Evolutionary conservation across 768 basidiomycete genomes (phyloP), one percentile per base, ranked within the genome.

Genomic region (Russula sp.): DNA sequence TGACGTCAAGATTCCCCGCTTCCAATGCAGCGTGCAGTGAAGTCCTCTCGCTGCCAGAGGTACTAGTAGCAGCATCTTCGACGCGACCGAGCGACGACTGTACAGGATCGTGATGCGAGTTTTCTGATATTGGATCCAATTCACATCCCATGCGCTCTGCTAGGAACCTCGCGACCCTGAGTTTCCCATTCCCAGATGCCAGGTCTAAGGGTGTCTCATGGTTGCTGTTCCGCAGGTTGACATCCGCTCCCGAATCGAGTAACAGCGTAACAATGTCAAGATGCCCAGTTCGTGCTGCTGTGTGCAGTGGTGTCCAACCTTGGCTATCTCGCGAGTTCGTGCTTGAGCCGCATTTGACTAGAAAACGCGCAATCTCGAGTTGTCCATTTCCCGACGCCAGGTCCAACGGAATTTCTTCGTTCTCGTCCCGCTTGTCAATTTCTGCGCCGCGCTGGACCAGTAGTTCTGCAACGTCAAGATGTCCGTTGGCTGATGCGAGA

Each of bases 11-110:
- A 13, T 16, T 9, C 22, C 50, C 50, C 2, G 20, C 22, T 14
- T 13, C 6, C 2, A 13, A 44, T 10, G 42, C 50, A 2, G 3
- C 0, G n/a, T 35, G 51, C 16, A 60, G 20, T 10, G 51, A 27
- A 52, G 6, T 6, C 13, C 9, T 18, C 1, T 32, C 31, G 27
- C 6, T 11, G 14, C 1, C 20, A 22, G 6, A 34, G 6, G n/a
- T n/a, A n/a, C n/a, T n/a, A n/a, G 1, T 2, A n/a, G 18, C 9
- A 0, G 13, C 1, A 20, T 18, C 1, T 14, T 20, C 10, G 3
- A 13, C n/a, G 1, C 3, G 3, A 0, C 13, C 20, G n/a, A 34
- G 14, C 8, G 31, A 13, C 11, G 42, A 10, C 7, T 31, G 22
- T 4, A 2, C 4, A 22, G 13, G 1, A 6, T 58, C 57, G 1